A percentile compares a stretch with the other conserved stretches of the same genome.
These are phyloP conservation scores for Aspergillus sergii DNA, from an alignment of 2,329 filamentous ascomycete genomes.

Conservation along the genomic window DNA sequence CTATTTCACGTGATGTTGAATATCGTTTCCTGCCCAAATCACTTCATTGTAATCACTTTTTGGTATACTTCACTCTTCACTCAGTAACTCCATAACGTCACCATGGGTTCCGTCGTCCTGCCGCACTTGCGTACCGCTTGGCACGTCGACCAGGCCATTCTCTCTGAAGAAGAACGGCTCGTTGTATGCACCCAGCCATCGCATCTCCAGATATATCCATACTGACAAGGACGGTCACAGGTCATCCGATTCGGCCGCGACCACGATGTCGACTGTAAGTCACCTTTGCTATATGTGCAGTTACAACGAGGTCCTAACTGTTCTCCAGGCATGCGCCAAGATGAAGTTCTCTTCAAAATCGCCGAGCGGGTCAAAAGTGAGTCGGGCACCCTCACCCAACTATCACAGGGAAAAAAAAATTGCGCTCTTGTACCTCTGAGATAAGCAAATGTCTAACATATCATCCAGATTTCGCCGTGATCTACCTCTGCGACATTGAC, in stretches of 20 bases:
- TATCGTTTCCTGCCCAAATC: background rate
- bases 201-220: conserved; percentile 32
- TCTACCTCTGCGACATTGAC: conserved; percentile 93
- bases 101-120: conserved; percentile 83
- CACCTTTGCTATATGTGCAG: background rate
- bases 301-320: conserved; percentile 21
- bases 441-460: background rate
- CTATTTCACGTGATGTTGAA: background rate
- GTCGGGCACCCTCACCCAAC: conserved; percentile 9
- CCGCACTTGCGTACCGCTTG: conserved; percentile 90
- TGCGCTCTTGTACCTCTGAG: conserved; percentile 50
- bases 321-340: conserved; percentile 67
- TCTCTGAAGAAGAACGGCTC: conserved; percentile 85
- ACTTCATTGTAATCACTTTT: background rate
- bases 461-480: conserved; percentile 49
- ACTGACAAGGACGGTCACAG: conserved; percentile 38
- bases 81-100: conserved; percentile 11
- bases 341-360: conserved; percentile 93
- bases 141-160: conserved; percentile 98
- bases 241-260: conserved; percentile 93
- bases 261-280: conserved; percentile 70
- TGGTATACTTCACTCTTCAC: background rate
- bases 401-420: background rate
- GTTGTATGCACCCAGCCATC: conserved; percentile 22
- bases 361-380: conserved; percentile 82